A percentile compares a stretch with the other conserved stretches of the same genome.
Evolutionary conservation across 441 rosid species (phyloP).

Genomic region (Jatropha podagrica): DNA sequence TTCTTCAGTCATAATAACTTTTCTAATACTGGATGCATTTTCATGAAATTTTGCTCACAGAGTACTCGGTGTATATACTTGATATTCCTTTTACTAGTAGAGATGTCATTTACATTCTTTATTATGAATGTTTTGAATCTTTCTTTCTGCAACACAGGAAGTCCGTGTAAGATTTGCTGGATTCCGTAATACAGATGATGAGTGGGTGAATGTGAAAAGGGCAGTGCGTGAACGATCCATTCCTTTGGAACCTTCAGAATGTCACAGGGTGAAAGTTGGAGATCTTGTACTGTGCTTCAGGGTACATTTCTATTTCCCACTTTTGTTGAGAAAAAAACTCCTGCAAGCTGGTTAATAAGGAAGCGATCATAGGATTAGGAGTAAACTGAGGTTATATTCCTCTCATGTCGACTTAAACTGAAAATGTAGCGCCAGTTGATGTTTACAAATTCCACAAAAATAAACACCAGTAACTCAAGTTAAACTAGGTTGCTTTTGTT

Average conservation of each 20-base stretch:
- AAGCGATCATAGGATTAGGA: background rate
- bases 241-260: slow-evolving; percentile 57
- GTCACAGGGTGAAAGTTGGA: slow-evolving; percentile 52
- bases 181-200: slow-evolving; percentile 59
- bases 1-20: slow-evolving; percentile 2
- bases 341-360: background rate
- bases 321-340: background rate
- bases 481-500: background rate
- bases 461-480: background rate
- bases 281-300: slow-evolving; percentile 61
- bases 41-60: background rate
- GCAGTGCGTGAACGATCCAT: slow-evolving; percentile 56
- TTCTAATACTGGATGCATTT: background rate
- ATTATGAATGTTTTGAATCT: slow-evolving; percentile 24
- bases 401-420: background rate
- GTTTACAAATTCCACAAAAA: background rate
- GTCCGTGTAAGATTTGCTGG: slow-evolving; percentile 66
- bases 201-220: slow-evolving; percentile 57
- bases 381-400: background rate
- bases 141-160: slow-evolving; percentile 44
- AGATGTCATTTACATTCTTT: slow-evolving; percentile 12
- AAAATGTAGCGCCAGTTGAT: background rate
- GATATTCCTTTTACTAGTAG: background rate
- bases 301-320: slow-evolving; percentile 34
- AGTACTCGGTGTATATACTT: background rate